Evolutionary conservation across 2,329 filamentous ascomycete genomes (phyloP).

Genomic region (Monilinia vaccinii-corymbosi): DNA sequence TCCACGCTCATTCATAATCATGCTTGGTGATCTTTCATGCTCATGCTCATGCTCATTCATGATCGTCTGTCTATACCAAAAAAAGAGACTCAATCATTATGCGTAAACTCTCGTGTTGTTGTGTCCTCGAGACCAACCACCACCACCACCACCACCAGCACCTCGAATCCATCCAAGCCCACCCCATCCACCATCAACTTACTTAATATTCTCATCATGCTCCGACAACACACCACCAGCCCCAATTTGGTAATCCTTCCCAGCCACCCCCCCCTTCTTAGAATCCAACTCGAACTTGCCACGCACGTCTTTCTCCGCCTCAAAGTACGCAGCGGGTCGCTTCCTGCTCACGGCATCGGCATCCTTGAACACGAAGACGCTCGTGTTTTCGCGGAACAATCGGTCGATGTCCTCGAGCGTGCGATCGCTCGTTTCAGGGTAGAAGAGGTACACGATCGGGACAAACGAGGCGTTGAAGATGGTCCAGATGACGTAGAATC

Average conservation of each 20-base stretch:
- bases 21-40: too few species aligned
- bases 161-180: too few species aligned
- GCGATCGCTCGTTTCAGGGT: constrained; percentile 38
- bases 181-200: too few species aligned
- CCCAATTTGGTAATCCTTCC: not conserved
- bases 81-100: too few species aligned
- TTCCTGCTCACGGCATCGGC: not conserved
- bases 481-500: constrained; percentile 44
- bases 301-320: not conserved
- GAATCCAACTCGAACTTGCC: not conserved
- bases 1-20: too few species aligned
- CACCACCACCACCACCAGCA: too few species aligned
- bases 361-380: not conserved
- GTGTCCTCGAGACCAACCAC: too few species aligned
- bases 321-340: constrained; percentile 3
- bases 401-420: constrained; percentile 8
- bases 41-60: too few species aligned
- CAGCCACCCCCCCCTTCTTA: not conserved
- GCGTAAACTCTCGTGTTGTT: too few species aligned
- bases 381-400: constrained; percentile 2
- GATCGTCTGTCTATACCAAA: too few species aligned
- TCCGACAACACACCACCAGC: not conserved
- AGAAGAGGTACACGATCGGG: constrained; percentile 37
- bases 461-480: constrained; percentile 40
- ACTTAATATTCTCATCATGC: not conserved